Evolutionary conservation across 2,329 filamentous ascomycete species (phyloP).

Genomic region (Aureobasidium pullulans): DNA sequence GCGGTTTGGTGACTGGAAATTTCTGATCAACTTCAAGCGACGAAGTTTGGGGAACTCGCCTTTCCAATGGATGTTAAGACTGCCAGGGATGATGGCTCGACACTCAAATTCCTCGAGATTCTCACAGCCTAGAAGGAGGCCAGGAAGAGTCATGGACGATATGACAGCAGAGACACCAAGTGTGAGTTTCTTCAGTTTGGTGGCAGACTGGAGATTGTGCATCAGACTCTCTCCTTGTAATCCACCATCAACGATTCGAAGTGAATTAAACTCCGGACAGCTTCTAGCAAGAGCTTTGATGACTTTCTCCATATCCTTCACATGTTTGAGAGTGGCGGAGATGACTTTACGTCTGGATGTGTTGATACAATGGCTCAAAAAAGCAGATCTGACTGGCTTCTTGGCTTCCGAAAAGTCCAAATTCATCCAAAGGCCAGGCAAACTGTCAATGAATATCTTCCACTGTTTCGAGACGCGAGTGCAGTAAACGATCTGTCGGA

Average conservation of each 20-base stretch:
- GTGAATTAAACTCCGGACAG: slow-evolving; percentile 28
- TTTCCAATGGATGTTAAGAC: slow-evolving; percentile 4
- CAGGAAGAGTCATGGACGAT: neutral
- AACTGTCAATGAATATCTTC: slow-evolving; percentile 43
- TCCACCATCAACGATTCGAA: slow-evolving; percentile 26
- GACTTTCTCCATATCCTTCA: slow-evolving; percentile 34
- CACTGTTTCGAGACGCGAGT: slow-evolving; percentile 51
- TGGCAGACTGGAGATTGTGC: slow-evolving; percentile 11
- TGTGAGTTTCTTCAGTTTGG: slow-evolving; percentile 11
- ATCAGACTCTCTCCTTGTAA: slow-evolving; percentile 8
- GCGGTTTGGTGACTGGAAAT: neutral
- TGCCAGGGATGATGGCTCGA: neutral
- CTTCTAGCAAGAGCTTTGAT: slow-evolving; percentile 29
- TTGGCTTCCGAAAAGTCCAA: slow-evolving; percentile 45
- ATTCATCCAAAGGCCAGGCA: slow-evolving; percentile 43
- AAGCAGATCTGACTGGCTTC: slow-evolving; percentile 33
- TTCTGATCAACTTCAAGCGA: neutral
- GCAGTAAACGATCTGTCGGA: slow-evolving; percentile 44
- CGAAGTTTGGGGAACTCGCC: slow-evolving; percentile 9
- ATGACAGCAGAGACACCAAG: neutral
- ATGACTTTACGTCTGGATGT: slow-evolving; percentile 31
- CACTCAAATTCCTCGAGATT: slow-evolving; percentile 1
- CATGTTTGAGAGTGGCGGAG: slow-evolving; percentile 28
- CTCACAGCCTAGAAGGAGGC: slow-evolving; percentile 4
- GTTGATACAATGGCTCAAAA: slow-evolving; percentile 37